Evolutionary conservation across 2,329 filamentous ascomycete species (phyloP).

Genomic region (Talaromyces rugulosus): DNA sequence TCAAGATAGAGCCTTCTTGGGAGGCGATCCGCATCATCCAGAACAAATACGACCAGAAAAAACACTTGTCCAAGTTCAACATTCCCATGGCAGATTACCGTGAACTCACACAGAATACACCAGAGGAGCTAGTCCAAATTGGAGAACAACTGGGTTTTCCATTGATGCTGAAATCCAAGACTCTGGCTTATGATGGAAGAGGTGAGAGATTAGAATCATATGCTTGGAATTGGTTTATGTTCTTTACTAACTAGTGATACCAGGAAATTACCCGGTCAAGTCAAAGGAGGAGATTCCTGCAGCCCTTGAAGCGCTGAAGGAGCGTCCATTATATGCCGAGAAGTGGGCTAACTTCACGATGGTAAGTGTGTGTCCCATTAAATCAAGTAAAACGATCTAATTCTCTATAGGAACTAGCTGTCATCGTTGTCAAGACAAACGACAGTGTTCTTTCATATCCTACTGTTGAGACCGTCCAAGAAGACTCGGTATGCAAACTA

Average conservation of each 20-base stretch:
- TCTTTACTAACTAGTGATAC: slow-evolving; percentile 7
- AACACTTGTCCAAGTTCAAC: slow-evolving; percentile 63
- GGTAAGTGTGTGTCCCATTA: slow-evolving; percentile 23
- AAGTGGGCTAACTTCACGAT: slow-evolving; percentile 80
- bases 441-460: slow-evolving; percentile 73
- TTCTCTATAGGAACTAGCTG: slow-evolving; percentile 64
- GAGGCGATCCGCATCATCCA: slow-evolving; percentile 83
- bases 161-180: slow-evolving; percentile 88
- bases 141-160: slow-evolving; percentile 69
- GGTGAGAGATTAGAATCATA: slow-evolving; percentile 46
- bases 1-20: slow-evolving; percentile 75
- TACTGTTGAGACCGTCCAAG: slow-evolving; percentile 88
- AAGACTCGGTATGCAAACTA: slow-evolving; percentile 91
- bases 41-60: slow-evolving; percentile 89
- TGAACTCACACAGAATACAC: slow-evolving; percentile 58
- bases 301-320: slow-evolving; percentile 67
- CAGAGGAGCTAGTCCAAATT: slow-evolving; percentile 60
- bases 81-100: slow-evolving; percentile 71
- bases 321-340: slow-evolving; percentile 75
- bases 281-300: slow-evolving; percentile 56
- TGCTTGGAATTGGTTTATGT: neutral
- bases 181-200: slow-evolving; percentile 87
- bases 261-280: slow-evolving; percentile 63
- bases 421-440: slow-evolving; percentile 91
- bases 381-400: slow-evolving; percentile 13